These are phyloP conservation scores for Rozella allomycis DNA, from an alignment of 371 early-diverging fungal species.

Conservation along the genomic window DNA sequence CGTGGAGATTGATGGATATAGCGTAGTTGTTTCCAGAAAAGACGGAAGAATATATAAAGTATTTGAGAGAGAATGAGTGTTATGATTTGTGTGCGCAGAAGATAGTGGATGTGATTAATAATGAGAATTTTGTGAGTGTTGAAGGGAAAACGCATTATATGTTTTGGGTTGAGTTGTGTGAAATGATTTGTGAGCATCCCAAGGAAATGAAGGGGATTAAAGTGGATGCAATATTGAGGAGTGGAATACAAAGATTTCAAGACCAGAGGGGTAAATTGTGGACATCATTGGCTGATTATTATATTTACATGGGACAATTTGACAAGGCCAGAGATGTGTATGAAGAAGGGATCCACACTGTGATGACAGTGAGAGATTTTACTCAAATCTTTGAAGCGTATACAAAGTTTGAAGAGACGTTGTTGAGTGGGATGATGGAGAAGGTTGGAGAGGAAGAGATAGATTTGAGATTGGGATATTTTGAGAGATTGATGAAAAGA, in stretches of 20 bases:
- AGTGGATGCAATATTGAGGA: conserved; percentile 62
- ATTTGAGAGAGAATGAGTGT: conserved; percentile 36
- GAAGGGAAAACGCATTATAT: conserved; percentile 55
- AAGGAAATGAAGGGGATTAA: conserved; percentile 29
- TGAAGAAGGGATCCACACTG: conserved; percentile 67
- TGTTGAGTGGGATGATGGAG: conserved; percentile 12
- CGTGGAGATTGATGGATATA: neutral
- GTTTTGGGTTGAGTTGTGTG: conserved; percentile 68
- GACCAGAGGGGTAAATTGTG: conserved; percentile 73
- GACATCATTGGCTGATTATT: conserved; percentile 62
- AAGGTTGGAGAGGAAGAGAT: conserved; percentile 32
- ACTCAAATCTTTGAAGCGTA: conserved; percentile 64
- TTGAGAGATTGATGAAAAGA: conserved; percentile 74
- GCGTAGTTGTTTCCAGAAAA: conserved; percentile 7
- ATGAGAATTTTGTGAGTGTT: conserved; percentile 38
- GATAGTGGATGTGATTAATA: conserved; percentile 46
- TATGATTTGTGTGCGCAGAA: conserved; percentile 69
- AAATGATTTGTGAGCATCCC: conserved; percentile 55
- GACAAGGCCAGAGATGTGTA: conserved; percentile 56
- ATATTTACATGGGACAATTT: conserved; percentile 53
- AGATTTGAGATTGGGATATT: conserved; percentile 56
- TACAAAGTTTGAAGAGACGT: conserved; percentile 8
- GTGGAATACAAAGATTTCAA: conserved; percentile 59
- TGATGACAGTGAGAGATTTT: conserved; percentile 79
- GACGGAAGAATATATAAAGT: conserved; percentile 48